phyloP scores from a whole-genome alignment of 148 eudicot species.

The Silene conica region DNA sequence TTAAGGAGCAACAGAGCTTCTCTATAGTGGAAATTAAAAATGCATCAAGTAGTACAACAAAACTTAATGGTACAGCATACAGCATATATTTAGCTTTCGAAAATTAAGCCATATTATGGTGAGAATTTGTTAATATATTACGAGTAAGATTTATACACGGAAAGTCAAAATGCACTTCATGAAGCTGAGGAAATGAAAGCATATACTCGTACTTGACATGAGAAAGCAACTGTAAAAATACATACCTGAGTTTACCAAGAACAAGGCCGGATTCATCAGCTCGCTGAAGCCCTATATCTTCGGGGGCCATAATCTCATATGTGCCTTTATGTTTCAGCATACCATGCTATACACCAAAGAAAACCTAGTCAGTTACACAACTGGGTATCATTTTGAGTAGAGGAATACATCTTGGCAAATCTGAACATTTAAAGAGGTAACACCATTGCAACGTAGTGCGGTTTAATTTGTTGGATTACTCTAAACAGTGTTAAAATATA shows the following conservation, averaged over 20 bases:
- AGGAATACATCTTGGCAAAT: neutral
- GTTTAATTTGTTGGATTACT: too few relatives aligned
- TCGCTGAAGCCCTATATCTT: constrained; percentile 86
- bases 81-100: neutral
- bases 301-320: constrained; percentile 91
- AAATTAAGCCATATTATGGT: neutral
- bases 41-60: neutral
- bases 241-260: constrained; percentile 93
- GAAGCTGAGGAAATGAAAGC: neutral
- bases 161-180: neutral
- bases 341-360: constrained; percentile 63
- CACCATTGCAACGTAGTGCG: neutral
- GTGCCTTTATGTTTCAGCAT: constrained; percentile 88
- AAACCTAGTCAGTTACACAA: constrained; percentile 1
- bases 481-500: neutral
- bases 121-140: too few relatives aligned
- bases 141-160: neutral
- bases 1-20: neutral
- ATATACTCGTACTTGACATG: neutral
- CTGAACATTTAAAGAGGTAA: neutral
- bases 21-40: neutral
- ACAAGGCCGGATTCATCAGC: constrained; percentile 86
- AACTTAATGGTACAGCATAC: neutral
- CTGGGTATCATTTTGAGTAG: neutral
- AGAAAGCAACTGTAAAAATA: neutral